Base-by-base conservation (phyloP, 129 eudicot genomes). In the Arctium minus region DNA sequence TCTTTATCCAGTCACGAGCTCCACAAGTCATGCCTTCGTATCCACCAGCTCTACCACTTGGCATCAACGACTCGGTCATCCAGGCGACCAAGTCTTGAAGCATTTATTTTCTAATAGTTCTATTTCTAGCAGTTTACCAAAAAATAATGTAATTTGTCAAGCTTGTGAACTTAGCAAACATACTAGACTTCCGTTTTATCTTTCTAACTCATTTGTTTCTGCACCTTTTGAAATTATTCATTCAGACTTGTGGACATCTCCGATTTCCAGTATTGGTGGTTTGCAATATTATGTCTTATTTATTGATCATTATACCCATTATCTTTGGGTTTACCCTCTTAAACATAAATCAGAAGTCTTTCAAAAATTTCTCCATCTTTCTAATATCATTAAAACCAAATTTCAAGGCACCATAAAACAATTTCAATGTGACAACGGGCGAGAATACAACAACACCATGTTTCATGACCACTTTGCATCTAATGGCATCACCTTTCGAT, bases 181-280 rank as follows among this genome's bases (percentile, higher is more conserved):
- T 2, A 8, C 37, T 81, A 73, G 39, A 11, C 18, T 81, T 0
- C 79, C 79, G 3, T 81, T 81, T 33, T 71, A 36, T 46, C 4
- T 5, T 4, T 53, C 85, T 73, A 1, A 13, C 0, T 46, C 79
- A 11, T 2, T 1, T 1, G 62, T 73, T 73, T 6, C 10, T 32
- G 31, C 72, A 8, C 83, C 83, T n/a, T 80, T 80, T 80, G 76
- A 80, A 27, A 70, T 80, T 70, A 18, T 80, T 5, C 83, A 80
- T 68, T 18, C n/a, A 38, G 83, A 80, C 13, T 3, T 80, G n/a
- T 80, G 83, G 83, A 68, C 44, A 0, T 80, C 84, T 17, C 84
- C 76, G 2, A 13, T 80, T 22, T 3, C 10, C 0, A 80, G 84
- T 46, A 1, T 18, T 10, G 13, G 60, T 0, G 84, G 77, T 15